These are phyloP conservation scores for Xylaria flabelliformis DNA, from an alignment of 495 filamentous ascomycete genomes.

Conservation along the genomic window DNA sequence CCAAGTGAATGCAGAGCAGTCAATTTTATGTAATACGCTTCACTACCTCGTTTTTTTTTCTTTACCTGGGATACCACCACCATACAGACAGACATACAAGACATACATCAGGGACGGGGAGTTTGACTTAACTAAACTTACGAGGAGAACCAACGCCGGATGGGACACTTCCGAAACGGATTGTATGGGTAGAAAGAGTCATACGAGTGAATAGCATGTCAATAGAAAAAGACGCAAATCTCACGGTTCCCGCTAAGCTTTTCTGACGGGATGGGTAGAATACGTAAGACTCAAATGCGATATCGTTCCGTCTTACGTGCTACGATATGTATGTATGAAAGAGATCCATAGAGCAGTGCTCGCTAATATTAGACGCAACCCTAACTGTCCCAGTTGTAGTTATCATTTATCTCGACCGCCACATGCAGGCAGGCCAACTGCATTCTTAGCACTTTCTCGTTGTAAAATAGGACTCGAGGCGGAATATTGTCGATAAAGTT, in stretches of 20 bases:
- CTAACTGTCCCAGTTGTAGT: not conserved
- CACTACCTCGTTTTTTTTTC: not conserved
- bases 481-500: not conserved
- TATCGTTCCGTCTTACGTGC: not conserved
- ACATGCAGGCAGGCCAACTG: not conserved
- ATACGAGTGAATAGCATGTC: conserved; percentile 16
- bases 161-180: conserved; percentile 12
- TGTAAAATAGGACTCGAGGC: not conserved
- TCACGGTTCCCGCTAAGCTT: no score
- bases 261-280: not conserved
- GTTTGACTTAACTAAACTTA: conserved; percentile 19
- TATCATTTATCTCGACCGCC: not conserved
- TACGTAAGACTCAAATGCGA: not conserved
- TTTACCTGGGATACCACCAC: not conserved
- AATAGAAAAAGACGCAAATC: conserved; percentile 18
- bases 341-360: not conserved
- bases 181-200: conserved; percentile 15
- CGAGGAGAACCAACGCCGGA: not conserved
- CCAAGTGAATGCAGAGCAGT: conserved; percentile 4
- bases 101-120: conserved; percentile 6
- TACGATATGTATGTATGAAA: not conserved
- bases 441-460: no score
- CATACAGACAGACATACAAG: conserved; percentile 10
- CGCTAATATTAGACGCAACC: not conserved
- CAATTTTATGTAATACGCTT: not conserved